Evolutionary conservation across 345 rosid genomes (phyloP), one percentile per base, ranked within the genome.

Genomic region (Clausena lansium): DNA sequence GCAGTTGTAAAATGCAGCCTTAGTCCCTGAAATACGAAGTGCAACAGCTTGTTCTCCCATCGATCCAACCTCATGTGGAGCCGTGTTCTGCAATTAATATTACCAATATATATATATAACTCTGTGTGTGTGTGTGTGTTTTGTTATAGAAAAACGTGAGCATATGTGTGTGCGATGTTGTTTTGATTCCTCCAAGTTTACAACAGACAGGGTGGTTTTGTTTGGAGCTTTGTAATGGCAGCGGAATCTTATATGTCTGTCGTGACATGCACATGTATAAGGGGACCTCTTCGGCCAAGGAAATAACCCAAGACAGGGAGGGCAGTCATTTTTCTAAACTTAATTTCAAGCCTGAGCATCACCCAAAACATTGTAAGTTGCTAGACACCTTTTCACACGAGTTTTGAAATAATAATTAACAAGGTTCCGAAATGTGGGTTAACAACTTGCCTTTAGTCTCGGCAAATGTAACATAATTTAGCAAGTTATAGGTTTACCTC

Each of bases 1-100:
- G 84, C 95, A 88, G 75, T 88, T 88, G 76, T 91, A 88, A 72
- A 89, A 89, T 14, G 92, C 90, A 0, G 90, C 92, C 76, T 91
- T 91, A 45, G 84, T 88, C 52, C 93, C 95, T 2, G 95, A 91
- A 27, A 88, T 78, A 22, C 95, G 84, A 19, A 89, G 79, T 30
- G 93, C 95, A 77, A 89, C 95, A 0, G 88, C 95, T 82, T 91
- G 93, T 27, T 64, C 86, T 60, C 90, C 91, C 15, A 32, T 55
- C 2, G 79, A 33, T 66, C 95, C 93, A 9, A 85, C 74, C 83
- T 71, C 88, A 74, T 88, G 95, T 0, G 86, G 81, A 9, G 89
- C 91, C 7, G 95, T 87, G 75, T 91, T 89, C 95, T 89, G 84
- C 75, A 27, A 45, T 45, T 13, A 13, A 45, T 20, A 28, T 35